Conservation (phyloP, 106 monocot species). For the Acorus calamus region DNA sequence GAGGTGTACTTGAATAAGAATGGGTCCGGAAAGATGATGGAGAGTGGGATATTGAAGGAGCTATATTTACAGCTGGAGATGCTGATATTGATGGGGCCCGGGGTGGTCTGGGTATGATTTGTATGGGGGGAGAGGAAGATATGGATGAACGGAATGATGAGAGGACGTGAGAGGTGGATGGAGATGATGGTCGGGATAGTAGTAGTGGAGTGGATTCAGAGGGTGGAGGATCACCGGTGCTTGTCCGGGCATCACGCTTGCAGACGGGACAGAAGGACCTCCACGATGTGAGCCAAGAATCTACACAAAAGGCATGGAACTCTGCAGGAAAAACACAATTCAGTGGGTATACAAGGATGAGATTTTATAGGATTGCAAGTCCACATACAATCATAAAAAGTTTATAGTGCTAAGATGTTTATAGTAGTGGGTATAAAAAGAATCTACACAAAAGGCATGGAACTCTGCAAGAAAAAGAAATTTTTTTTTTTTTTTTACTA, state of each 20-base stretch:
- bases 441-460: too few species aligned
- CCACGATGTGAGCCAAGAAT: constrained; percentile 82
- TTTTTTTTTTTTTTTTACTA: too few species aligned
- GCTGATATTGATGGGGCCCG: neutral
- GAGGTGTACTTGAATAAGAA: constrained; percentile 13
- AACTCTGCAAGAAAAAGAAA: too few species aligned
- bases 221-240: constrained; percentile 33
- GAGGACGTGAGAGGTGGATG: constrained; percentile 7
- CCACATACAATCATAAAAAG: too few species aligned
- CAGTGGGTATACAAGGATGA: too few species aligned
- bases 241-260: constrained; percentile 70
- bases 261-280: constrained; percentile 90
- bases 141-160: constrained; percentile 42
- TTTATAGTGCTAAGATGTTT: too few species aligned
- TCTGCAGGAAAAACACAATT: constrained; percentile 28
- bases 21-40: constrained; percentile 16
- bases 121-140: constrained; percentile 37
- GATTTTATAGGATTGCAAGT: too few species aligned
- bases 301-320: constrained; percentile 77
- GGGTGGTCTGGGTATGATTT: constrained; percentile 21
- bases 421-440: too few species aligned
- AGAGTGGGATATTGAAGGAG: neutral
- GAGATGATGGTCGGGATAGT: constrained; percentile 22
- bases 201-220: constrained; percentile 71
- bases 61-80: too few species aligned